phyloP scores from a whole-genome alignment of 2,329 filamentous ascomycete species.

The Fusarium tricinctum region DNA sequence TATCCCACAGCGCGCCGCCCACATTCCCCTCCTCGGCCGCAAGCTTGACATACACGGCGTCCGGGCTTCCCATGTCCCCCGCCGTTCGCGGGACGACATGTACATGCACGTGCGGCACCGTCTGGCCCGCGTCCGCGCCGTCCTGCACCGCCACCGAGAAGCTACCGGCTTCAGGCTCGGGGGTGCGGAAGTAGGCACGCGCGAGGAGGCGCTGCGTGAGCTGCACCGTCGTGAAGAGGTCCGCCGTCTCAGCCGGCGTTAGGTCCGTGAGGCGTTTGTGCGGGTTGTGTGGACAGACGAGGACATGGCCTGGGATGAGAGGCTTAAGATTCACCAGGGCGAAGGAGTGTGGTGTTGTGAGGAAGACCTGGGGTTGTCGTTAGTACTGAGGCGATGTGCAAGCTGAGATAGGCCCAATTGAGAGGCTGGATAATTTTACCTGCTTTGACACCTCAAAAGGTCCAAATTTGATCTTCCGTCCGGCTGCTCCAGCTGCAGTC shows the following conservation, averaged over 20 bases:
- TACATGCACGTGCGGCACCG: constrained; percentile 91
- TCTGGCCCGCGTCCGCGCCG: constrained; percentile 90
- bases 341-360: constrained; percentile 82
- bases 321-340: constrained; percentile 97
- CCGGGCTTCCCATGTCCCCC: constrained; percentile 67
- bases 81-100: constrained; percentile 85
- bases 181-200: constrained; percentile 67
- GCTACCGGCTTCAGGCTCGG: constrained; percentile 72
- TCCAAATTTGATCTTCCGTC: constrained; percentile 73
- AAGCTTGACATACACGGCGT: constrained; percentile 86
- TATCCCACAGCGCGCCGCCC: constrained; percentile 76
- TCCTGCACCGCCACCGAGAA: constrained; percentile 98
- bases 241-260: constrained; percentile 75
- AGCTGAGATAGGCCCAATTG: background rate
- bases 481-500: constrained; percentile 49
- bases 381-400: constrained; percentile 12
- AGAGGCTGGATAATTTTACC: constrained; percentile 59
- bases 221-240: constrained; percentile 91
- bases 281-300: constrained; percentile 81
- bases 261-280: constrained; percentile 84
- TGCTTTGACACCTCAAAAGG: constrained; percentile 82
- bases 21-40: constrained; percentile 89
- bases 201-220: constrained; percentile 83
- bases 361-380: constrained; percentile 78
- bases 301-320: constrained; percentile 90